These are phyloP conservation scores for Colletotrichum euphorbiae DNA, from an alignment of 2,329 filamentous ascomycete genomes.

Conservation along the genomic window DNA sequence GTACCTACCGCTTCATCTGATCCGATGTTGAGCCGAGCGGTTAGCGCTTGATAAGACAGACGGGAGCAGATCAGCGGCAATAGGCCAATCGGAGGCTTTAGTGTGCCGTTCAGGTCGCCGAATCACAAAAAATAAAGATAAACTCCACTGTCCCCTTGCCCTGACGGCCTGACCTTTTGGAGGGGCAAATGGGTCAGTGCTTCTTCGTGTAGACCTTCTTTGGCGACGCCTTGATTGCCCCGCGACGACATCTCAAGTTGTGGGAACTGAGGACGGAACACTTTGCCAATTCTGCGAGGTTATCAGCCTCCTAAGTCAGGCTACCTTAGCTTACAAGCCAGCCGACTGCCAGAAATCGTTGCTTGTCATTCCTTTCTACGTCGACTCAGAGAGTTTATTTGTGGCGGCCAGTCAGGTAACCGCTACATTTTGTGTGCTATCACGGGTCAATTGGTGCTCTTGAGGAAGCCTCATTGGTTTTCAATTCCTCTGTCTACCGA, in stretches of 20 bases:
- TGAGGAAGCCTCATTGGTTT: conserved; percentile 29
- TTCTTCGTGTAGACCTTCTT: conserved; percentile 4
- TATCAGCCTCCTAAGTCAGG: background rate
- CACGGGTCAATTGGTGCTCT: conserved; percentile 15
- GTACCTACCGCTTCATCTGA: background rate
- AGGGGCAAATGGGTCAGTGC: conserved; percentile 32
- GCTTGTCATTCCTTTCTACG: background rate
- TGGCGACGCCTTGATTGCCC: conserved; percentile 22
- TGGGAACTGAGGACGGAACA: background rate
- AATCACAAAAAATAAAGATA: conserved; percentile 22
- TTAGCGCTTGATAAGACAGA: background rate
- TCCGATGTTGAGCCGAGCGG: conserved; percentile 30
- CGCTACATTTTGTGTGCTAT: conserved; percentile 26
- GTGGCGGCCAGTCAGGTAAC: conserved; percentile 8
- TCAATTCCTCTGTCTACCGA: conserved; percentile 11
- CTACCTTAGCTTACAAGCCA: background rate
- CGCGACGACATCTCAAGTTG: conserved; percentile 25
- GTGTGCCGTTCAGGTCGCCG: background rate
- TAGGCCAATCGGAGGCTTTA: conserved; percentile 21
- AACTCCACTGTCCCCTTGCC: conserved; percentile 34
- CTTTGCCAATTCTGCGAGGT: background rate
- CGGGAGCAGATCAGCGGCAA: background rate
- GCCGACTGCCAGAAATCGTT: background rate
- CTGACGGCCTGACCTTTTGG: conserved; percentile 25
- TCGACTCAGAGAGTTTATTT: background rate